A percentile compares a stretch with the other conserved stretches of the same genome.
Evolutionary conservation across 805 yeast species (phyloP).

Genomic region (Candida pini): DNA sequence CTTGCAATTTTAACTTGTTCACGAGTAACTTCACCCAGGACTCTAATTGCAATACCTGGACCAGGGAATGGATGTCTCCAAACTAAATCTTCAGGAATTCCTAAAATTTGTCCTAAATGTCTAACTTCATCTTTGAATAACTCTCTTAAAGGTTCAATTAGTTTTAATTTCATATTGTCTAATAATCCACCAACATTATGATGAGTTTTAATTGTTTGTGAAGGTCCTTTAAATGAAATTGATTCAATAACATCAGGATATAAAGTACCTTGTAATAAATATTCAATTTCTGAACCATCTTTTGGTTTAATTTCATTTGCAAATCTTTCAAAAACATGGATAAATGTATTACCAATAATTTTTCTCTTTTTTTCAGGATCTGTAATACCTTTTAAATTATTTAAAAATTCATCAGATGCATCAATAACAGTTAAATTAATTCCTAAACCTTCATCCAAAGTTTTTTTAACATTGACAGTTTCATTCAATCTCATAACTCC

Average conservation of each 20-base stretch:
- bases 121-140: constrained; percentile 98
- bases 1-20: constrained; percentile 94
- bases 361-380: constrained; percentile 99
- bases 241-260: constrained; percentile 99
- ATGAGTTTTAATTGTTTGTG: constrained; percentile 98
- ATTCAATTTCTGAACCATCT: constrained; percentile 87
- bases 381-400: constrained; percentile 83
- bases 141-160: constrained; percentile 98
- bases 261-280: constrained; percentile 90
- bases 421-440: constrained; percentile 92
- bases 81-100: constrained; percentile 93
- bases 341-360: constrained; percentile 96
- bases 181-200: constrained; percentile 98
- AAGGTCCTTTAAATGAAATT: constrained; percentile 98
- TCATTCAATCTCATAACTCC: constrained; percentile 97
- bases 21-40: constrained; percentile 92
- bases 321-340: constrained; percentile 94
- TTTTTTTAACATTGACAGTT: constrained; percentile 81
- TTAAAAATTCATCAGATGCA: constrained; percentile 85
- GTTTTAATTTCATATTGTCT: constrained; percentile 96
- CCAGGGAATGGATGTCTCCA: constrained; percentile 99
- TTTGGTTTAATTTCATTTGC: constrained; percentile 88
- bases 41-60: constrained; percentile 99
- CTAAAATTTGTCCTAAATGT: constrained; percentile 88
- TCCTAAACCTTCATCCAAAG: constrained; percentile 88